phyloP scores from a whole-genome alignment of 2,329 filamentous ascomycete species.

The Clonostachys byssicola region DNA sequence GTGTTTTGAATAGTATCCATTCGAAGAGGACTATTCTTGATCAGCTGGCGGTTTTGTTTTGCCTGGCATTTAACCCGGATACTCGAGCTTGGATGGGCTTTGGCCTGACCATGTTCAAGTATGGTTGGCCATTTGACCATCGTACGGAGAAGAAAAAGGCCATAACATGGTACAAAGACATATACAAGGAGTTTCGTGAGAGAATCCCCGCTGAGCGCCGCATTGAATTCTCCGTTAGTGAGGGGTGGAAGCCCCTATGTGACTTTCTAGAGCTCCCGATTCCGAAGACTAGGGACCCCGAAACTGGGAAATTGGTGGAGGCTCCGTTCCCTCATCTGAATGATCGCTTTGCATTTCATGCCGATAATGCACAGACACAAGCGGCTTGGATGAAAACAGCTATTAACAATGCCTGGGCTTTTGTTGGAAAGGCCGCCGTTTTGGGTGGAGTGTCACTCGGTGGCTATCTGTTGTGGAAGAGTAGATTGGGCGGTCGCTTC shows the following conservation, averaged over 20 bases:
- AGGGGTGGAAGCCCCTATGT: slow-evolving; percentile 31
- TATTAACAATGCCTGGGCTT: slow-evolving; percentile 12
- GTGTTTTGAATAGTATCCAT: slow-evolving; percentile 16
- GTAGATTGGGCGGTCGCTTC: slow-evolving; percentile 13
- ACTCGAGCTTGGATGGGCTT: slow-evolving; percentile 16
- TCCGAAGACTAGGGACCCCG: slow-evolving; percentile 21
- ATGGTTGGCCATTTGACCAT: slow-evolving; percentile 19
- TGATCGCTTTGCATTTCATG: slow-evolving; percentile 16
- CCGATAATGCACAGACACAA: slow-evolving; percentile 3
- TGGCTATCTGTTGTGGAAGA: slow-evolving; percentile 19
- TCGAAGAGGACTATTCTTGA: slow-evolving; percentile 4
- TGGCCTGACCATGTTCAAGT: slow-evolving; percentile 15
- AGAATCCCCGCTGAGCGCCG: slow-evolving; percentile 23
- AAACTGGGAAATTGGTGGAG: slow-evolving; percentile 20
- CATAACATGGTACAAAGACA: slow-evolving; percentile 25
- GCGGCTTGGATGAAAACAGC: slow-evolving; percentile 11
- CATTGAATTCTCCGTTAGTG: slow-evolving; percentile 21
- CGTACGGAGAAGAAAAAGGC: slow-evolving; percentile 27
- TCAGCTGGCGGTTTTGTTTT: slow-evolving; percentile 17
- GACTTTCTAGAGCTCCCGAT: slow-evolving; percentile 28
- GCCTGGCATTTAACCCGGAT: slow-evolving; percentile 16
- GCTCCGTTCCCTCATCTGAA: slow-evolving; percentile 25
- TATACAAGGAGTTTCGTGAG: slow-evolving; percentile 27
- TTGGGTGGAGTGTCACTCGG: slow-evolving; percentile 16
- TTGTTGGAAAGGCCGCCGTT: slow-evolving; percentile 13